Evolutionary conservation across 495 filamentous ascomycete genomes (phyloP), one percentile per base, ranked within the genome.

Genomic region (Massariosphaeria phaeospora): DNA sequence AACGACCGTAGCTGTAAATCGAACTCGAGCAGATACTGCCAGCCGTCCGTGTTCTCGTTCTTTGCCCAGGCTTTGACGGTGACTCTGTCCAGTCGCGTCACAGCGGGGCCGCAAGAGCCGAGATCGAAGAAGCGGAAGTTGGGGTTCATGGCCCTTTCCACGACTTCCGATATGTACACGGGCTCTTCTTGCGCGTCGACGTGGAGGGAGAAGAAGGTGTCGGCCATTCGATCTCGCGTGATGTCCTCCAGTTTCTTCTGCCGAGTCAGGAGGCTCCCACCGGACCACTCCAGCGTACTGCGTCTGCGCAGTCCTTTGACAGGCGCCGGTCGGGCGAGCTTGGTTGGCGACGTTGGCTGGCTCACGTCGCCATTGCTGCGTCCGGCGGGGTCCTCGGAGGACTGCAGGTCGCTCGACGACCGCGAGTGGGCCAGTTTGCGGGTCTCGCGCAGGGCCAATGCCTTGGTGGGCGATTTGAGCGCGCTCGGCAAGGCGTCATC

Each of bases 141-240:
- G 34, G 91, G 91, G 70, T 97, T 97, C 77, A 88, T 91, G 13
- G 87, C 79, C 66, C 82, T 81, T 55, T 86, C 78, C 13, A 82
- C 75, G 34, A 86, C 73, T 72, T 98, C 93, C 70, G 89, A 96
- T 66, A 95, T 81, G 67, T 97, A 98, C 20, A 97, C 70, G 0
- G 93, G 91, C 17, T 87, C 83, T 34, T 69, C 58, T 9, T 66
- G 46, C 17, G 47, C 65, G 34, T 59, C 57, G 33, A 67, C 56
- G 70, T 96, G 91, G 21, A 98, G 69, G 0, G 88, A 85, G 67
- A 95, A 94, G 78, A 95, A 96, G 9, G 82, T 80, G 69, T 96
- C 87, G n/a, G 83, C 87, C 73, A 94, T 84, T 47, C 82, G 79
- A 57, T 73, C 80, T 26, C 79, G 79, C 18, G 83, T 80, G 1